phyloP scores from a whole-genome alignment of 352 stramenopile genomes.

The Phytophthora brassicae region DNA sequence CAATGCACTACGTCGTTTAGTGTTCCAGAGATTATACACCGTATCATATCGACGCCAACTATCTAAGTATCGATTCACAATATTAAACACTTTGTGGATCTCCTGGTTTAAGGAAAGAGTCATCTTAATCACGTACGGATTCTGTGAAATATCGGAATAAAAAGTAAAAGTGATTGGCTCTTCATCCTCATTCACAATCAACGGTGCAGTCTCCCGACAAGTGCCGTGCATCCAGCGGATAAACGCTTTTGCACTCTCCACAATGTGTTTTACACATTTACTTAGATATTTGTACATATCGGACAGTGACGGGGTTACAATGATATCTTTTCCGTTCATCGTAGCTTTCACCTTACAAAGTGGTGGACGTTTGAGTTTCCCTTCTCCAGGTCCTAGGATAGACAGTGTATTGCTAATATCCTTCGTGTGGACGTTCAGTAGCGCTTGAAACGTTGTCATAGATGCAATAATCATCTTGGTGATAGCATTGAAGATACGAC shows the following conservation, averaged over 20 bases:
- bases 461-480: slow-evolving; percentile 95
- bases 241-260: slow-evolving; percentile 94
- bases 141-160: slow-evolving; percentile 95
- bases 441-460: slow-evolving; percentile 93
- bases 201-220: slow-evolving; percentile 88
- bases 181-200: slow-evolving; percentile 92
- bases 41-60: slow-evolving; percentile 94
- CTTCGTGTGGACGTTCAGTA: slow-evolving; percentile 90
- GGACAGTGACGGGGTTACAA: slow-evolving; percentile 91
- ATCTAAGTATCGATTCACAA: slow-evolving; percentile 94
- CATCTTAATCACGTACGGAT: slow-evolving; percentile 96
- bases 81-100: slow-evolving; percentile 94
- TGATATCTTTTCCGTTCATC: slow-evolving; percentile 95
- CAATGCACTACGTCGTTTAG: slow-evolving; percentile 86
- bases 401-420: slow-evolving; percentile 60
- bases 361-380: slow-evolving; percentile 80
- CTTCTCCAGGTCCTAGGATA: slow-evolving; percentile 58
- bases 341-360: slow-evolving; percentile 94
- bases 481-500: slow-evolving; percentile 96
- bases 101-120: slow-evolving; percentile 92
- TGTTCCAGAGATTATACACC: slow-evolving; percentile 95
- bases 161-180: slow-evolving; percentile 94
- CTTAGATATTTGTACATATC: slow-evolving; percentile 97
- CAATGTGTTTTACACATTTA: slow-evolving; percentile 93
- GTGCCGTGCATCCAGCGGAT: slow-evolving; percentile 95